These are phyloP conservation scores for Myxozyma neotropica DNA, from an alignment of 805 yeast genomes.

Conservation along the genomic window DNA sequence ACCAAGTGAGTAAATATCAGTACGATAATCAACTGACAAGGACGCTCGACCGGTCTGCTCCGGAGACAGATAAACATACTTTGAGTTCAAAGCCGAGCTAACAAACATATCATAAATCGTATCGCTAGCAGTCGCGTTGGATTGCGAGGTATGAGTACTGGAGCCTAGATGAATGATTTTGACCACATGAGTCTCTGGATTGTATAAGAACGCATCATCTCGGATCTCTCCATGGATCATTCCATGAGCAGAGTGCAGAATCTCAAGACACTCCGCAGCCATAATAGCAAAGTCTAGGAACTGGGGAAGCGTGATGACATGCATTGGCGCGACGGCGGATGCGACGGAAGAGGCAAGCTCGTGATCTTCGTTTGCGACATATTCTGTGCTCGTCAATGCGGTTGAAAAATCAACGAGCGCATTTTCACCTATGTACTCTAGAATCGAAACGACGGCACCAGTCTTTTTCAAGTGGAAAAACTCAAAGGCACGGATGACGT, in stretches of 20 bases:
- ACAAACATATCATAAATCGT: slow-evolving; percentile 17
- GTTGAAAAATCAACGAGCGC: slow-evolving; percentile 21
- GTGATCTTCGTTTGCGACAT: neutral
- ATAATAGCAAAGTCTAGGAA: slow-evolving; percentile 35
- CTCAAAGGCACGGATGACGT: slow-evolving; percentile 27
- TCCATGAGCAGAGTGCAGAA: slow-evolving; percentile 30
- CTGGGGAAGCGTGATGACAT: slow-evolving; percentile 26
- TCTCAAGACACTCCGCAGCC: slow-evolving; percentile 32
- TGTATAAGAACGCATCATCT: slow-evolving; percentile 33
- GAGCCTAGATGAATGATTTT: slow-evolving; percentile 32
- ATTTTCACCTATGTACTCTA: slow-evolving; percentile 30
- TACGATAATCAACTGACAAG: slow-evolving; percentile 29
- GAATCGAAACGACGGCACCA: slow-evolving; percentile 30
- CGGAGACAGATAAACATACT: slow-evolving; percentile 31
- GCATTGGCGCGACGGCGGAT: slow-evolving; percentile 1
- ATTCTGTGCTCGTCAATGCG: slow-evolving; percentile 7
- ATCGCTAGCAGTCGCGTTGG: slow-evolving; percentile 1
- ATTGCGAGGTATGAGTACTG: slow-evolving; percentile 18
- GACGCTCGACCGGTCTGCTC: slow-evolving; percentile 36
- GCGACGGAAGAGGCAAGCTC: slow-evolving; percentile 6
- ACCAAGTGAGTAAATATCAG: slow-evolving; percentile 36
- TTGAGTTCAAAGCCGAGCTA: slow-evolving; percentile 11
- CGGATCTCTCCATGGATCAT: slow-evolving; percentile 35
- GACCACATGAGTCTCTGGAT: slow-evolving; percentile 21
- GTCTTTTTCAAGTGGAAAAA: slow-evolving; percentile 18